phyloP scores from a whole-genome alignment of 345 rosid species.

The Salix arbutifolia region DNA sequence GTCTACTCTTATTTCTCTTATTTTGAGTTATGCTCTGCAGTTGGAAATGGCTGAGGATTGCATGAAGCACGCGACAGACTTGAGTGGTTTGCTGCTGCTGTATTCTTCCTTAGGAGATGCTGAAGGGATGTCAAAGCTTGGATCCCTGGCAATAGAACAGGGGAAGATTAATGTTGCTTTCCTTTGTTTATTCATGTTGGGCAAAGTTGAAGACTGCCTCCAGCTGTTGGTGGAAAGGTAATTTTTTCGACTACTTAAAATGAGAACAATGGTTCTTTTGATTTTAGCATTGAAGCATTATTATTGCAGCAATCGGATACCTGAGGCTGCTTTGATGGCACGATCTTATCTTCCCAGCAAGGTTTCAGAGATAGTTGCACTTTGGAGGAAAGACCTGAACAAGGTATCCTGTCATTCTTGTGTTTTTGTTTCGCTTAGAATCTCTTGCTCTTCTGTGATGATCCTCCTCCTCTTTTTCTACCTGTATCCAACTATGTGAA shows the following conservation, averaged over 20 bases:
- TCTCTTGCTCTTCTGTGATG: background rate
- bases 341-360: constrained; percentile 98
- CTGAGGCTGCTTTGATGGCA: constrained; percentile 99
- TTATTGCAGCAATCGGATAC: constrained; percentile 85
- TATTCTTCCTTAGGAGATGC: constrained; percentile 97
- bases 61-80: constrained; percentile 83
- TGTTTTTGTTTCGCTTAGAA: background rate
- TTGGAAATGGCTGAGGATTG: constrained; percentile 98
- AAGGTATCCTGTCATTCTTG: constrained; percentile 47
- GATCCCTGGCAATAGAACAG: constrained; percentile 81
- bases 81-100: constrained; percentile 92
- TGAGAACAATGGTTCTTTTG: constrained; percentile 1
- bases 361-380: constrained; percentile 88
- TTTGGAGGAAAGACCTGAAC: constrained; percentile 95
- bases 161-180: constrained; percentile 98
- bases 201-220: constrained; percentile 93
- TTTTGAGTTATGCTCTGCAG: constrained; percentile 45
- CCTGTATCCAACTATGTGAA: background rate
- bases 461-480: background rate
- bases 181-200: constrained; percentile 87
- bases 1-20: background rate
- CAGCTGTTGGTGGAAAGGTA: constrained; percentile 92
- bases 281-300: constrained; percentile 20
- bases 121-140: constrained; percentile 80
- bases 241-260: constrained; percentile 12